Evolutionary conservation across 352 stramenopile species (phyloP).

Genomic region (Aphanomyces cochlioides): DNA sequence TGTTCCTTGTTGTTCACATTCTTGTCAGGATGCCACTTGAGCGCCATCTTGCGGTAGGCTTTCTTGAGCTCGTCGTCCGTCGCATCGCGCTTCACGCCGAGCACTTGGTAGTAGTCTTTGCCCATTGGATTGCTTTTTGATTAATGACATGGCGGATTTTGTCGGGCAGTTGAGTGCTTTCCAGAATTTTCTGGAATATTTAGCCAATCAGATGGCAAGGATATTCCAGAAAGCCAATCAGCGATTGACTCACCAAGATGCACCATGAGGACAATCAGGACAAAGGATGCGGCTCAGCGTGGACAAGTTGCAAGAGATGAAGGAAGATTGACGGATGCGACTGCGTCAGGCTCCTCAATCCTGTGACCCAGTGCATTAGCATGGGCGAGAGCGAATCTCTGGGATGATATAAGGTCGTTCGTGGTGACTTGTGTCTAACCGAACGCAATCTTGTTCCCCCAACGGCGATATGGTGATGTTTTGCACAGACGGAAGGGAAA

Average conservation of each 20-base stretch:
- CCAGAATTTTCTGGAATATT: conserved; percentile 5
- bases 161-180: conserved; percentile 14
- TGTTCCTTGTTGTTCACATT: conserved; percentile 83
- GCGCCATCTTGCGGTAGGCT: conserved; percentile 84
- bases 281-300: conserved; percentile 1
- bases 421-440: too few species aligned
- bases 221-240: conserved; percentile 34
- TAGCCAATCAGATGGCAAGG: conserved; percentile 35
- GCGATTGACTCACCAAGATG: neutral
- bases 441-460: too few species aligned
- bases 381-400: too few species aligned
- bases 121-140: conserved; percentile 45
- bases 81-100: conserved; percentile 62
- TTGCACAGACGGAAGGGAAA: too few species aligned
- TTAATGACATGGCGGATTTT: neutral
- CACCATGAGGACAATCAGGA: neutral
- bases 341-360: too few species aligned
- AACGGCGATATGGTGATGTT: too few species aligned
- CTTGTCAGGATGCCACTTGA: conserved; percentile 93
- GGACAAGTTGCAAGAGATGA: conserved; percentile 10
- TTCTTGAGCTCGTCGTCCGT: conserved; percentile 79
- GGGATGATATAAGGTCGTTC: too few species aligned
- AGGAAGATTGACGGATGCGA: neutral
- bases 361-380: too few species aligned
- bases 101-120: conserved; percentile 82